Conservation (phyloP, 208 protist species). For the Leishmania aethiopica region DNA sequence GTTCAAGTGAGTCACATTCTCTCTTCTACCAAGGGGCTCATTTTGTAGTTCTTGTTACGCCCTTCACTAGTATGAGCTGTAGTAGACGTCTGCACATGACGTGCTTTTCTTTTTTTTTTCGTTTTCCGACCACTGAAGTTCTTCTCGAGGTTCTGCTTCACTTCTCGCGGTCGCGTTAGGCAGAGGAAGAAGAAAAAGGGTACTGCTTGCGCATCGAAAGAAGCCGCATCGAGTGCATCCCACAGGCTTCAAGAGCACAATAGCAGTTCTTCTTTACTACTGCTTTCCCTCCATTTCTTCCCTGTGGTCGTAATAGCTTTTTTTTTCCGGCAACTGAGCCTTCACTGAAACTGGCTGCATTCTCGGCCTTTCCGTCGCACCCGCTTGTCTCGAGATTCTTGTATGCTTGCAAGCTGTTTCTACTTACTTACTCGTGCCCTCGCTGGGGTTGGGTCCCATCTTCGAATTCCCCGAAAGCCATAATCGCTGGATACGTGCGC, state of each 20-base stretch:
- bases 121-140: not conserved
- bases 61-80: not conserved
- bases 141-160: not conserved
- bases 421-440: not conserved
- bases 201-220: not conserved
- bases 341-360: not conserved
- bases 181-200: not conserved
- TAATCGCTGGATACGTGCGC: not conserved
- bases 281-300: not conserved
- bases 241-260: not conserved
- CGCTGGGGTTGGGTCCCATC: not conserved
- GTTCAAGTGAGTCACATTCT: not conserved
- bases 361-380: not conserved
- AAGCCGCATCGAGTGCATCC: not conserved
- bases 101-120: slow-evolving; percentile 12
- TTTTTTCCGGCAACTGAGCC: not conserved
- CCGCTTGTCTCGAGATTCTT: not conserved
- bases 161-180: not conserved
- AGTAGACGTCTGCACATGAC: not conserved
- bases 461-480: not conserved
- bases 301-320: not conserved
- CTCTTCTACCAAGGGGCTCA: not conserved
- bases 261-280: not conserved
- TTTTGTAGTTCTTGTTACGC: not conserved
- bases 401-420: not conserved